Evolutionary conservation across 441 rosid species (phyloP), one percentile per base, ranked within the genome.

Genomic region (Populus tomentosa): DNA sequence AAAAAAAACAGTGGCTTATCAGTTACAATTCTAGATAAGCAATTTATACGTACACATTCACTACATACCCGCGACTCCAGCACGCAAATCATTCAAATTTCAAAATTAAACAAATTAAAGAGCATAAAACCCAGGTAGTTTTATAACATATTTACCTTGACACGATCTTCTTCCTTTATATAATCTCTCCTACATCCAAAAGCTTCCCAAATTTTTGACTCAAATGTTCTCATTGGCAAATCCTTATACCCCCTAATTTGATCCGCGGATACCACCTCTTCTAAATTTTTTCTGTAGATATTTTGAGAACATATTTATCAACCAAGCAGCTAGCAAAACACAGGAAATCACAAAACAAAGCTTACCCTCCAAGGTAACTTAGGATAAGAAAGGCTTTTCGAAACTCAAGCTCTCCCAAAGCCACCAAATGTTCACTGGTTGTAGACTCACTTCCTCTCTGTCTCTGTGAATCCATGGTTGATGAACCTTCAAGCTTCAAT

Each of bases 391-490:
- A 95, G 0, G 84, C 88, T 71, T 90, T 95, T 16, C 90, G 78
- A 62, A 92, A 92, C 64, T 92, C 96, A 5, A 93, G 91, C 59
- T 91, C 93, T 13, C 88, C 84, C 70, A 92, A 82, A 7, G 96
- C 95, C 74, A 79, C 65, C n/a, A 87, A 69, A 74, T 89, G 90
- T 11, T 91, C 81, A 71, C 75, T 86, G 24, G 16, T 46, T 16
- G 4, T 38, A 4, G 9, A 63, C 14, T 20, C 46, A n/a, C 11
- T 56, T 10, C 5, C 50, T 2, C 13, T 20, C 13, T 13, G 14
- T 64, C 71, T 66, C n/a, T 28, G 69, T 26, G 69, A 13, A 53
- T 53, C 61, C 61, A 53, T 66, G 2, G 8, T 66, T 23, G 10
- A 88, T 83, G 69, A 28, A 16, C 4, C 36, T 53, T 53, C 7